Percentiles rank a stretch among this genome's conserved stretches.
Conservation (phyloP, 2,329 filamentous ascomycete genomes). For the Colletotrichum gigasporum region DNA sequence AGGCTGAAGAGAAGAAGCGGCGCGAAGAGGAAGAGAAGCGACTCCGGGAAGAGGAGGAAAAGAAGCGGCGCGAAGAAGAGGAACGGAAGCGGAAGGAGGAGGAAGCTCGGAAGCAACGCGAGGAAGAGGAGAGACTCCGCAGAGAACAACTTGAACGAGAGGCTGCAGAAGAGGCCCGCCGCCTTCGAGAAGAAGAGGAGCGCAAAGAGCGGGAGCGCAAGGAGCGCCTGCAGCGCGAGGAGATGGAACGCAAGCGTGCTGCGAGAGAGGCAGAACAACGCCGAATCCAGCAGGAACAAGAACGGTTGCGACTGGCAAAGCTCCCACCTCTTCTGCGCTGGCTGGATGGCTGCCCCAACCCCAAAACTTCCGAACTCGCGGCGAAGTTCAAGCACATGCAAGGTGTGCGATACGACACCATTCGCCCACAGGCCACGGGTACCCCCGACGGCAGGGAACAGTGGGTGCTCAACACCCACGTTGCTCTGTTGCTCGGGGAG, state of each 20-base stretch:
- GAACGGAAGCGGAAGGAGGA: slow-evolving; percentile 47
- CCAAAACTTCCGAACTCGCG: slow-evolving; percentile 60
- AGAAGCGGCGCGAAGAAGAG: slow-evolving; percentile 49
- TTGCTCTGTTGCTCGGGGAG: slow-evolving; percentile 70
- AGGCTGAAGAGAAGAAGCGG: slow-evolving; percentile 40
- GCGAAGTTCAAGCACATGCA: slow-evolving; percentile 65
- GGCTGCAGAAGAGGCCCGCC: slow-evolving; percentile 58
- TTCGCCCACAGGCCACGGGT: slow-evolving; percentile 61
- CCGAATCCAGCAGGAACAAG: slow-evolving; percentile 62
- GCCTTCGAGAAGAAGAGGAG: slow-evolving; percentile 62
- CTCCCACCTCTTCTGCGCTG: slow-evolving; percentile 69
- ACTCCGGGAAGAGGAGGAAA: slow-evolving; percentile 48
- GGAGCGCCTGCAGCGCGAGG: slow-evolving; percentile 53
- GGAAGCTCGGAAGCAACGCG: slow-evolving; percentile 48
- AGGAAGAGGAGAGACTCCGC: slow-evolving; percentile 56
- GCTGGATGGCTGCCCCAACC: slow-evolving; percentile 63
- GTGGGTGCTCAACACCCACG: slow-evolving; percentile 73
- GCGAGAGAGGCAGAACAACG: slow-evolving; percentile 62
- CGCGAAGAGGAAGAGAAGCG: slow-evolving; percentile 41
- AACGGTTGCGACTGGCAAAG: slow-evolving; percentile 62
- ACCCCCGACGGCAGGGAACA: slow-evolving; percentile 68
- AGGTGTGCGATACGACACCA: slow-evolving; percentile 72
- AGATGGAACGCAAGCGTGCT: slow-evolving; percentile 57
- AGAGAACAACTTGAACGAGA: slow-evolving; percentile 57
- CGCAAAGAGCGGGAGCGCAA: slow-evolving; percentile 59